Evolutionary conservation across 1,139 yeast genomes (phyloP).

Genomic region (Kurtzmaniella quercitrusa): DNA sequence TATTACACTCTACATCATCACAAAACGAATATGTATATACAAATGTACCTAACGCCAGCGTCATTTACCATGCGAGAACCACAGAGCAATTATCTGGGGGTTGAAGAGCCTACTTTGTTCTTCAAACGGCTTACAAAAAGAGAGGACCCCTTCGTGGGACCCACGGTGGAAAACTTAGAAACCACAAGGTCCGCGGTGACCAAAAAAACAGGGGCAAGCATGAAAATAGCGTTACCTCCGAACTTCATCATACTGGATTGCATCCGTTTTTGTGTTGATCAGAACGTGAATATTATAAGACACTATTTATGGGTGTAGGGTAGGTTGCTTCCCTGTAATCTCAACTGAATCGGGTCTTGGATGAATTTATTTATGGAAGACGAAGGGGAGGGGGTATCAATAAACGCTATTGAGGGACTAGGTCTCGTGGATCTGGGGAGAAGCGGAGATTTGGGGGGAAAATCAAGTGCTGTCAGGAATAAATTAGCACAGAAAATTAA

Average conservation of each 20-base stretch:
- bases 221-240: slow-evolving; percentile 16
- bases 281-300: too few species aligned
- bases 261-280: not conserved
- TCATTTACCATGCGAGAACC: not conserved
- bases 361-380: too few species aligned
- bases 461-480: too few species aligned
- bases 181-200: slow-evolving; percentile 22
- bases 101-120: not conserved
- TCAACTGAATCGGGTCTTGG: too few species aligned
- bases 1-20: not conserved
- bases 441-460: too few species aligned
- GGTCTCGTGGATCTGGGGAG: too few species aligned
- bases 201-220: slow-evolving; percentile 23
- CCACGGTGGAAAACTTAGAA: slow-evolving; percentile 14
- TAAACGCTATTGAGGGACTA: too few species aligned
- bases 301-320: too few species aligned
- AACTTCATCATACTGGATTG: slow-evolving; percentile 9
- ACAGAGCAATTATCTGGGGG: not conserved
- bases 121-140: not conserved
- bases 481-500: too few species aligned
- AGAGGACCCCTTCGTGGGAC: not conserved
- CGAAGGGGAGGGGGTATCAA: too few species aligned
- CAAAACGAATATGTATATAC: not conserved
- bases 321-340: too few species aligned
- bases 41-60: not conserved